Evolutionary conservation across 805 yeast genomes (phyloP).

Genomic region (Suhomyces pyralidae): DNA sequence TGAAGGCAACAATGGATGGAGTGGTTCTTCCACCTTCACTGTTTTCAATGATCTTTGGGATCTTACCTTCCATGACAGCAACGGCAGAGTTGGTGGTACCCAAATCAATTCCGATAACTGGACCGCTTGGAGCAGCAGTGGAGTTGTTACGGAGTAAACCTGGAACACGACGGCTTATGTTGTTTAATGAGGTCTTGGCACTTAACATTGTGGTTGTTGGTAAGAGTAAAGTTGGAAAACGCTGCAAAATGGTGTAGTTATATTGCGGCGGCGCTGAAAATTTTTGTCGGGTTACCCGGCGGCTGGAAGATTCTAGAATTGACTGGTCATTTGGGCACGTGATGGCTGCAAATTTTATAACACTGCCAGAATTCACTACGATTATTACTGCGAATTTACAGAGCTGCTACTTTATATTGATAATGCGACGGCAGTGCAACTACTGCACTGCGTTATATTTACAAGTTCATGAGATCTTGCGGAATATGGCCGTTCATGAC

Average conservation of each 20-base stretch:
- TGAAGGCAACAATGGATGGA: constrained; percentile 93
- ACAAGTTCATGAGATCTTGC: constrained; percentile 21
- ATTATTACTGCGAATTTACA: too few relatives aligned
- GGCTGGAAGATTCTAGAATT: constrained; percentile 5
- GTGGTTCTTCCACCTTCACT: constrained; percentile 66
- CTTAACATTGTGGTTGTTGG: constrained; percentile 34
- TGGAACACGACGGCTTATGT: constrained; percentile 35
- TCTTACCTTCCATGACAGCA: constrained; percentile 75
- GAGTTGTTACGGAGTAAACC: constrained; percentile 29
- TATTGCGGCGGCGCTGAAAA: constrained; percentile 10
- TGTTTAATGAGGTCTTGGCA: constrained; percentile 39
- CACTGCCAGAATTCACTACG: too few relatives aligned
- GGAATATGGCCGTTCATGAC: constrained; percentile 47
- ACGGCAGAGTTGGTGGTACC: constrained; percentile 92
- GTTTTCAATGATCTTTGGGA: constrained; percentile 77
- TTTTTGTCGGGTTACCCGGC: constrained; percentile 25
- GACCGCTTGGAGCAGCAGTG: constrained; percentile 37
- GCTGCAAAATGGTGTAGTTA: constrained; percentile 1
- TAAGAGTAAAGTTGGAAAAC: not conserved
- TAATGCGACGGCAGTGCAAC: too few relatives aligned
- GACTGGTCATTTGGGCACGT: not conserved
- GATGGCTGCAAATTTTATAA: not conserved
- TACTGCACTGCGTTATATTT: too few relatives aligned
- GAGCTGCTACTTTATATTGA: too few relatives aligned
- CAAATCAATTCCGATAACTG: constrained; percentile 81